Base-by-base conservation (phyloP, 192 early-diverging fungal genomes). In the Umbelopsis isabellina region DNA sequence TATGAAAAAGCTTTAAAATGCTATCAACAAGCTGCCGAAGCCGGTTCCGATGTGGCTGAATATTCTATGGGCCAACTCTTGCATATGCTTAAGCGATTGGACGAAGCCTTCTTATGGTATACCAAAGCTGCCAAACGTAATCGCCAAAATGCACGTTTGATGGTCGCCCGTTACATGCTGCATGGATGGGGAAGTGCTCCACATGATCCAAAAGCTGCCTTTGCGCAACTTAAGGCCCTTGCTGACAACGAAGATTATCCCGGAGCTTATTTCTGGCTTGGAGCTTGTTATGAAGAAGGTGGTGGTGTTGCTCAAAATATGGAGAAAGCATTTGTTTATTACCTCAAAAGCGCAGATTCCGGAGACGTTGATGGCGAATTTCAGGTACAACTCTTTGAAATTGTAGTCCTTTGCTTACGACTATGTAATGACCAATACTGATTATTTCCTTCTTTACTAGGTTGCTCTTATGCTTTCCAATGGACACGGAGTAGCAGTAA, bases 381-480 rank as follows among this genome's bases (percentile, higher is more conserved):
- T 37, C 75, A 80, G 33, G 79, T 78, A 73, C 5, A 18, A 7
- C 15, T 8, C 23, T 3, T 52, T 45, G 15, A 15, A 11, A 18
- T 21, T 27, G 2, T 53, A 16, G 18, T n/a, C 10, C 13, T 50
- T 20, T 21, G 44, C 22, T 48, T 52, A 25, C 25, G 9, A n/a
- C 27, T 0, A 5, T 52, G 23, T n/a, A 58, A 53, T 7, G 16
- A 22, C 16, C 15, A 65, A 3, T 58, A 18, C 44, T 11, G 16
- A 23, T 20, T 68, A 45, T 33, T 61, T 46, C 58, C 18, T 49
- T 33, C 37, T 68, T 61, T 15, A 69, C 65, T 66, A 79, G 77
- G 65, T 79, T 25, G 78, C 70, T 11, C 67, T 72, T n/a, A 82
- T 82, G 80, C 68, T 79, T 33, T 78, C 72, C 12, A 72, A 77